Percentiles rank a stretch among this genome's conserved stretches.
These are phyloP conservation scores for Glarea lozoyensis DNA, from an alignment of 495 filamentous ascomycete species.

Conservation along the genomic window DNA sequence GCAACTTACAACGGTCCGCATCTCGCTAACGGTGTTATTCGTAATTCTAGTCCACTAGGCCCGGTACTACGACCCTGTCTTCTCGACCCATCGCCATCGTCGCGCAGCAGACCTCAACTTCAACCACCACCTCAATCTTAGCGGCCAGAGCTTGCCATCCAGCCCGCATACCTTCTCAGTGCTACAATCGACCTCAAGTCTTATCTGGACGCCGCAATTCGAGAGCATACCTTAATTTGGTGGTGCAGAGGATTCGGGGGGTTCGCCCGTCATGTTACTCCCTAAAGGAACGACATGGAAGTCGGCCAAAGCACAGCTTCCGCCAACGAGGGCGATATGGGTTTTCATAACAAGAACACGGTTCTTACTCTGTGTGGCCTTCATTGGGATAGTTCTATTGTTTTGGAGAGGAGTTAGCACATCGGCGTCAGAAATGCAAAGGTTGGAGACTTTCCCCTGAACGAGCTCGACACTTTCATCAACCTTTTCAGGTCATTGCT, in stretches of 20 bases:
- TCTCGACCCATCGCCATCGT: too few species aligned
- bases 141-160: slow-evolving; percentile 12
- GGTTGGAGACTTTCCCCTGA: slow-evolving; percentile 40
- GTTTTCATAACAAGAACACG: slow-evolving; percentile 69
- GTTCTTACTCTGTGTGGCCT: slow-evolving; percentile 64
- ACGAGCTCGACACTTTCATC: slow-evolving; percentile 1
- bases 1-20: too few species aligned
- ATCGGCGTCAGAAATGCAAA: slow-evolving; percentile 85
- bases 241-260: slow-evolving; percentile 16
- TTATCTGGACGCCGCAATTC: slow-evolving; percentile 10
- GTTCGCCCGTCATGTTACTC: slow-evolving; percentile 50
- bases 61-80: too few species aligned
- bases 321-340: slow-evolving; percentile 72
- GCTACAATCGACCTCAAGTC: slow-evolving; percentile 5
- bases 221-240: slow-evolving; percentile 15
- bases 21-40: not conserved
- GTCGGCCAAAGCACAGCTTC: slow-evolving; percentile 71
- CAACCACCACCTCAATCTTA: slow-evolving; percentile 4
- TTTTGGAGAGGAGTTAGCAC: slow-evolving; percentile 82
- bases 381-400: slow-evolving; percentile 67
- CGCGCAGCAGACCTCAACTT: slow-evolving; percentile 4
- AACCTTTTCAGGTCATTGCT: slow-evolving; percentile 9
- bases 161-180: slow-evolving; percentile 7
- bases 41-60: too few species aligned
- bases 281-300: slow-evolving; percentile 89